Base-by-base conservation (phyloP, 2,329 filamentous ascomycete species). In the Aspergillus costaricaensis region DNA sequence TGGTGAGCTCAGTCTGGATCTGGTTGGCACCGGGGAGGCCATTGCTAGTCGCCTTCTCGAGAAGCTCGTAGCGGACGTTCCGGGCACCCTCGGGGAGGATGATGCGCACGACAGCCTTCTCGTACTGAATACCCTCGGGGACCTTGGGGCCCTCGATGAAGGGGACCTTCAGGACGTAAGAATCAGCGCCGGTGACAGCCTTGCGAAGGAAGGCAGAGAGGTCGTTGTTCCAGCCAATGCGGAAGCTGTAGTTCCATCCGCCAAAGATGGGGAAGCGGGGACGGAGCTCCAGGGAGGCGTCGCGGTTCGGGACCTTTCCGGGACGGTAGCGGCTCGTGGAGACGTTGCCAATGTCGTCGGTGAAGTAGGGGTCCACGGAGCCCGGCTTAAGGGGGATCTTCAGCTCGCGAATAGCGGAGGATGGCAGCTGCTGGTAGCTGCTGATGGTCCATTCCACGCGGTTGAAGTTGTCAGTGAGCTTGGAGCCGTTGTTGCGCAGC, bases 201-300 rank as follows among this genome's bases (percentile, higher is more conserved):
- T 81, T 83, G 69, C 91, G 88, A 66, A 99, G 75, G 75, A 91
- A 95, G 59, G 85, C 86, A 70, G 87, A 87, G 27, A 96, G 83
- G 67, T 96, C 87, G 55, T 91, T 88, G 80, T 98, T 96, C 95
- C 95, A 99, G 67, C 95, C 95, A 59, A 98, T 88, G 61, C 90
- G 91, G 82, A 98, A 99, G 66, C 91, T 95, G 79, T 97, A 98
- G 78, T 96, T 96, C 95, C 95, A 99, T 62, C 91, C 92, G 62
- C 95, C 95, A 71, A 97, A 99, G 23, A 99, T 77, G n/a, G 95
- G 95, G 77, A 96, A 99, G 55, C 95, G 87, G 19, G 95, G 95
- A 82, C 93, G 95, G 64, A 97, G 83, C 77, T 97, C 93, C 27
- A 99, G 85, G 44, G 89, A 81, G n/a, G 91, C 89, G 77, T 94